Base-by-base conservation (phyloP, 345 rosid genomes). In the Kernera saxatilis region DNA sequence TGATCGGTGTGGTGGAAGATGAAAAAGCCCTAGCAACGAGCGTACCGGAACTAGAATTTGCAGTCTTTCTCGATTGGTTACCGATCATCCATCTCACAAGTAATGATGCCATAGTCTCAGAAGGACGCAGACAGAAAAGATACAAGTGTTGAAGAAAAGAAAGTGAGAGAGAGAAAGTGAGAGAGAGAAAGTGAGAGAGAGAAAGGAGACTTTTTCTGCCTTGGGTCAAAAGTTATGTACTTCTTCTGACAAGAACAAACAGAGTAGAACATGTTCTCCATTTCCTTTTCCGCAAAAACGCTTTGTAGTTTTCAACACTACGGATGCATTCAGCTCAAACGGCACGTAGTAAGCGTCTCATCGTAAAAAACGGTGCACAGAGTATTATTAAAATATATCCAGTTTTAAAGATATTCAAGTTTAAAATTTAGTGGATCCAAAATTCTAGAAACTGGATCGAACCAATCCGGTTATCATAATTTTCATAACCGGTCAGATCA, bases 1-100 rank as follows among this genome's bases (percentile, higher is more conserved):
- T 70, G 73, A 91, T 91, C 49, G 85, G 79, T 54, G 78, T 54
- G 29, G 72, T 2, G 43, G 79, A 72, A 10, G 84, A 78, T 13
- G 76, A 86, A 76, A 81, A 84, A 72, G 79, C 74, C 66, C 86
- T 78, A 6, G 79, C 78, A 2, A 48, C 26, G 5, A 37, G 17
- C 4, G 55, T 58, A 63, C 13, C 8, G 18, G 70, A 64, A 29
- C 46, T 56, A 8, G 77, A 58, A n/a, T 25, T 55, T 7, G 70
- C 3, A 21, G 78, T 5, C 48, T 67, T 56, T n/a, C 9, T 17
- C 11, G 52, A 67, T 53, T 50, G 49, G 59, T 54, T 66, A 3
- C 60, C 49, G n/a, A 55, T 41, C 13, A 69, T 22, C 51, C 33
- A 19, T 55, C 32, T 69, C 27, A 0, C 30, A 9, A 55, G 65